A percentile compares a stretch with the other conserved stretches of the same genome.
Conservation (phyloP, 768 basidiomycete species). For the Collybia nuda region DNA sequence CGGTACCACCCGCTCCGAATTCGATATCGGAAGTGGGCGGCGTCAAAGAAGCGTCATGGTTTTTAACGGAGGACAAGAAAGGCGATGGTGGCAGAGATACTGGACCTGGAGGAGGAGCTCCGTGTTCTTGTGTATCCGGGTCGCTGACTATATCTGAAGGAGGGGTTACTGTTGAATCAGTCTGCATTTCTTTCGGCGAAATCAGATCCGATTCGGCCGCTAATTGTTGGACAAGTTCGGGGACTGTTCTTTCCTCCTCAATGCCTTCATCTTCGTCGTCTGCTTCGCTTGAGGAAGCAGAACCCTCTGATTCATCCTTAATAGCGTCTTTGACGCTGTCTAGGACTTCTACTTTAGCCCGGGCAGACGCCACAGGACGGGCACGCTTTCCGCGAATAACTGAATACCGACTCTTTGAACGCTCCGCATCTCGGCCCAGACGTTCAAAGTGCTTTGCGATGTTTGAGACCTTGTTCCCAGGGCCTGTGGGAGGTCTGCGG, state of each 20-base stretch:
- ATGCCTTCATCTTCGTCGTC: conserved; percentile 55
- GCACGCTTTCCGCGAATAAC: conserved; percentile 84
- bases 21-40: conserved; percentile 58
- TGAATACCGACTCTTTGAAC: conserved; percentile 76
- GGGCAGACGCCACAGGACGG: conserved; percentile 86
- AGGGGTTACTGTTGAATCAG: conserved; percentile 19
- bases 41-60: conserved; percentile 36
- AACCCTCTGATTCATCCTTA: conserved; percentile 75
- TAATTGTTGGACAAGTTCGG: conserved; percentile 22
- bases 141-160: conserved; percentile 12
- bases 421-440: conserved; percentile 71
- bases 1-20: conserved; percentile 43
- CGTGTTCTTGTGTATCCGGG: conserved; percentile 13
- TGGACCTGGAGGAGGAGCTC: conserved; percentile 23
- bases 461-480: conserved; percentile 76
- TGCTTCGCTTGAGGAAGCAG: conserved; percentile 61
- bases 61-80: conserved; percentile 37
- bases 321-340: conserved; percentile 92
- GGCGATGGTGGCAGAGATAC: conserved; percentile 61
- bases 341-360: conserved; percentile 85
- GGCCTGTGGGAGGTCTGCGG: conserved; percentile 47
- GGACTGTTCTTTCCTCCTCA: conserved; percentile 36
- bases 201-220: conserved; percentile 24
- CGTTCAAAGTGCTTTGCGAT: conserved; percentile 92
- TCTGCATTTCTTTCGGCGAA: conserved; percentile 22